Base-by-base conservation (phyloP, 257 asterid species). In the Solanum gandarillasii region DNA sequence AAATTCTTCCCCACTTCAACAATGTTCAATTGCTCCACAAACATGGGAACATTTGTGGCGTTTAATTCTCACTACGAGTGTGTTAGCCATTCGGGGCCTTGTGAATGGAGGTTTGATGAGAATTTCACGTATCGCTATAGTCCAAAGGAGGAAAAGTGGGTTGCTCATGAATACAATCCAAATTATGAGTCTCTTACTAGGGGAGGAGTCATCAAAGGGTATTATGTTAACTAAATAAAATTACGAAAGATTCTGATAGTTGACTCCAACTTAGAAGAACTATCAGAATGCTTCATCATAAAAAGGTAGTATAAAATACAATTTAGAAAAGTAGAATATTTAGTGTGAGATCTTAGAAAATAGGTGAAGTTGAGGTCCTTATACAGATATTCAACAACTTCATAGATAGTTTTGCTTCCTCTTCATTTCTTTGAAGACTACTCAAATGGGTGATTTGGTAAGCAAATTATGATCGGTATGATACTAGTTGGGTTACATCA, bases 1-100 rank as follows among this genome's bases (percentile, higher is more conserved):
- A 12, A 12, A 1, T 3, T 93, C 4, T 94, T 87, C 86, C 92
- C 98, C 58, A 13, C 85, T 43, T 79, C 85, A 2, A 43, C 67
- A 16, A 93, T 94, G 98, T 95, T 88, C 90, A 95, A 95, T 87
- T 95, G 98, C 92, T 93, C 98, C 43, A 95, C 98, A 83, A 95
- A 95, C 48, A 92, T 95, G 94, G 97, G 98, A 79, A 95, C 94
- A 1, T 93, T 95, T 12, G 89, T 93, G 0, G 98, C 94, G 14
- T 95, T 79, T 89, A 88, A 55, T 16, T 92, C 76, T 83, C 85
- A 87, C 89, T 92, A 93, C 31, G 83, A 78, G 13, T 94, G 98
- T 89, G 41, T 68, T 18, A 27, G 68, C 0, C 85, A 83, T 3
- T 11, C 58, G 2, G 6, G 29, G 3, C 79, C 79, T 32, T 72